These are phyloP conservation scores for Lipomyces sp. DNA, from an alignment of 805 yeast species.

Conservation along the genomic window DNA sequence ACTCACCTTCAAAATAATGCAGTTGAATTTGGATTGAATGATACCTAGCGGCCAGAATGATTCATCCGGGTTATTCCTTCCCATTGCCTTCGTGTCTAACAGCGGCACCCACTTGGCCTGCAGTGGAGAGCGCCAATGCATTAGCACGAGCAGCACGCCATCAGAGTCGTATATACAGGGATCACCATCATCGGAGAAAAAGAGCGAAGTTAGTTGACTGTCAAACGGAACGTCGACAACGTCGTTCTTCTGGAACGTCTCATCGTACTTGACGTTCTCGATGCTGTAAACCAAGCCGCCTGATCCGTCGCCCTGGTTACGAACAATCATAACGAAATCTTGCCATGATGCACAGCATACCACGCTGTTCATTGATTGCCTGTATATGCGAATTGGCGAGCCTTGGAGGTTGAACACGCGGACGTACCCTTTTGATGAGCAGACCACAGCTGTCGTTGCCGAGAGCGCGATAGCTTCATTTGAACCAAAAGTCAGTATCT, in stretches of 20 bases:
- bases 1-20: constrained; percentile 58
- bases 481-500: not conserved
- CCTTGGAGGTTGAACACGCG: constrained; percentile 76
- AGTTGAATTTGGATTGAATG: constrained; percentile 64
- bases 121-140: constrained; percentile 75
- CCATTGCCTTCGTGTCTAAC: constrained; percentile 58
- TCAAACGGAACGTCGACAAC: constrained; percentile 46
- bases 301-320: constrained; percentile 46
- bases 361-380: constrained; percentile 71
- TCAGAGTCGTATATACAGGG: constrained; percentile 86
- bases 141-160: constrained; percentile 69
- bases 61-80: constrained; percentile 58
- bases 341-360: constrained; percentile 70
- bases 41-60: constrained; percentile 89
- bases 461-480: constrained; percentile 62
- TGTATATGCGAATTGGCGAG: constrained; percentile 61
- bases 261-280: constrained; percentile 53
- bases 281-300: constrained; percentile 52
- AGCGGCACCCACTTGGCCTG: constrained; percentile 90
- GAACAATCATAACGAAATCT: constrained; percentile 60
- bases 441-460: constrained; percentile 62
- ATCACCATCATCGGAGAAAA: constrained; percentile 86
- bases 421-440: constrained; percentile 77
- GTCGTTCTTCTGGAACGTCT: constrained; percentile 45
- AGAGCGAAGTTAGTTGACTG: constrained; percentile 61